Base-by-base conservation (phyloP, 1,139 yeast genomes). In the Trichomonascaceae sp. region DNA sequence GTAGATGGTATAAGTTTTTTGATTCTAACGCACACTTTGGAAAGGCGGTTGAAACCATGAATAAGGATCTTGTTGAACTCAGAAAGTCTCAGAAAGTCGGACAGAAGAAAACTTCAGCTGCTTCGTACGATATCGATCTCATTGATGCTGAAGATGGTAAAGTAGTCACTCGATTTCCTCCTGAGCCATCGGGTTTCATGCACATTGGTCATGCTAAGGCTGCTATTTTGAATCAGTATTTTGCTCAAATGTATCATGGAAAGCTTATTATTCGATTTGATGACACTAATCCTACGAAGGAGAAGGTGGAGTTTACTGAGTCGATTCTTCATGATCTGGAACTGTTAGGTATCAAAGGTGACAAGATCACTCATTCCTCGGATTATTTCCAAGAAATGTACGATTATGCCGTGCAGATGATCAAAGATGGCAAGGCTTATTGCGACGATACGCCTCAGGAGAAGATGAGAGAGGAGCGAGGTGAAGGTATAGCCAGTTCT, bases 161-260 rank as follows among this genome's bases (percentile, higher is more conserved):
- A 72, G 98, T 93, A 56, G 98, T 93, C 55, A 93, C 98, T 53
- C 87, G 99, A 76, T 93, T 93, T 83, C 98, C 98, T 62, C 95
- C 95, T 60, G 86, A 82, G 71, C 86, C 86, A 53, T 87, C 95
- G 75, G 98, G 98, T 77, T 91, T 89, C 74, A 80, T 93, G 71
- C 93, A 85, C 81, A 93, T 85, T 74, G 98, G 99, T 64, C 99
- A 93, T 70, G 97, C 96, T 60, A 93, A 93, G 74, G 98, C 98
- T 55, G 98, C 98, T 53, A 78, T 93, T 58, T 80, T 93, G 68
- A 93, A 93, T 77, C 95, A 91, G 75, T 91, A 89, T 75, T 91
- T 91, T 75, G 98, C 99, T 53, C 85, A 87, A 65, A 85, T 82
- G 66, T 91, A 90, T 78, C 86, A 91, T 66, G 98, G 99, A 70